phyloP scores from a whole-genome alignment of 2,329 filamentous ascomycete species.

The Xylariaceae sp. region DNA sequence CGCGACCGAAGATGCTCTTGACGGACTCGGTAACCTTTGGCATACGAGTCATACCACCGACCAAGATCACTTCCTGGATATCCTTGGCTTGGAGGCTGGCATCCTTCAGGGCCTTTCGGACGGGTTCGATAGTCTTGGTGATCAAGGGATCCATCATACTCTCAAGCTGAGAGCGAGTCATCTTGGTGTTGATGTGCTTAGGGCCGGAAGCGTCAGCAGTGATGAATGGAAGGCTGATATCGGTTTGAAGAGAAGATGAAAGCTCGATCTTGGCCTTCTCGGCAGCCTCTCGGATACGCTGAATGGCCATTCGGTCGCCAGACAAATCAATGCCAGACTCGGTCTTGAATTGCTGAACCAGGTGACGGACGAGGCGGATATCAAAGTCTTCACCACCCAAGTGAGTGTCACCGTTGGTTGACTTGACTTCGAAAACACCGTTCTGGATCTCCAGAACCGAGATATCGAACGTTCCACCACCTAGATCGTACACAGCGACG shows the following conservation, averaged over 20 bases:
- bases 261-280: conserved; percentile 99
- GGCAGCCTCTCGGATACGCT: conserved; percentile 96
- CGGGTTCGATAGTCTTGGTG: conserved; percentile 79
- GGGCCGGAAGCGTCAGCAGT: conserved; percentile 92
- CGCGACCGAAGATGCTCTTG: conserved; percentile 94
- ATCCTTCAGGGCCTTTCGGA: conserved; percentile 96
- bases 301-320: conserved; percentile 93
- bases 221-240: conserved; percentile 98
- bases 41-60: conserved; percentile 99
- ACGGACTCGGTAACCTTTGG: conserved; percentile 96
- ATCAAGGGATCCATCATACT: conserved; percentile 88
- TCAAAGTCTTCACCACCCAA: conserved; percentile 98
- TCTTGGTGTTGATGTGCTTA: conserved; percentile 97
- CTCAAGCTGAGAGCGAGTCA: conserved; percentile 90
- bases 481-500: conserved; percentile 95
- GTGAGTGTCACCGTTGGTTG: conserved; percentile 97
- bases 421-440: conserved; percentile 98
- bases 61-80: conserved; percentile 95
- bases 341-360: conserved; percentile 95
- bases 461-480: conserved; percentile 99
- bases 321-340: conserved; percentile 88
- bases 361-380: conserved; percentile 87
- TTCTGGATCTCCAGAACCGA: conserved; percentile 96
- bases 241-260: conserved; percentile 89
- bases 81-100: conserved; percentile 87